Conservation (phyloP, 2,329 filamentous ascomycete species). For the Trichoderma endophyticum region DNA sequence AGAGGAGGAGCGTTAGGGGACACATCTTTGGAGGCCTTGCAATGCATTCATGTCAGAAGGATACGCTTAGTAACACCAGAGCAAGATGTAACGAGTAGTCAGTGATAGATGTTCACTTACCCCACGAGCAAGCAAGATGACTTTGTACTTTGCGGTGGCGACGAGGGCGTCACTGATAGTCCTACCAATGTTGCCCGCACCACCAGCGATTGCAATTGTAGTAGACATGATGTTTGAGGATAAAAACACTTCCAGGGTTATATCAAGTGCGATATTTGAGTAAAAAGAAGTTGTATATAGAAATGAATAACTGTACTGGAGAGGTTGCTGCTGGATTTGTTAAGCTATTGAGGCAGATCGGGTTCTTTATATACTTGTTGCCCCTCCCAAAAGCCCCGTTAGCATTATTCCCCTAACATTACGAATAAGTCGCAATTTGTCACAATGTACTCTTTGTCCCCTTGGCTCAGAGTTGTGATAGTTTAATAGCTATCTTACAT, state of each 20-base stretch:
- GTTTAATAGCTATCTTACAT: too few species aligned
- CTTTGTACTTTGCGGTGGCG: background rate
- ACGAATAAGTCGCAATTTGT: background rate
- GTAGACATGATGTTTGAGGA: background rate
- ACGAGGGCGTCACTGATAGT: background rate
- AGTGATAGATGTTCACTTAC: background rate
- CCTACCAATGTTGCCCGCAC: background rate
- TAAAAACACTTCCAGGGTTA: background rate
- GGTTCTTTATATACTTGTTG: background rate
- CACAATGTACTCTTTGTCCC: background rate
- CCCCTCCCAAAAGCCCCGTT: background rate
- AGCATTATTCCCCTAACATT: too few species aligned
- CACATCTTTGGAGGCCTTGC: background rate
- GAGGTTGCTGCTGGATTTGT: background rate
- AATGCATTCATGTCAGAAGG: background rate
- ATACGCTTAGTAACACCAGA: background rate
- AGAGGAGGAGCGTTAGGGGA: background rate
- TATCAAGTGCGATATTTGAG: background rate
- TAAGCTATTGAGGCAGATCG: background rate
- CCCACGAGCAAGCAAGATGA: background rate
- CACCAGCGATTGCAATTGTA: background rate
- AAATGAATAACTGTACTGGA: background rate
- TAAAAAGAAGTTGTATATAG: background rate
- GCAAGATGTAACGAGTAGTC: too few species aligned
- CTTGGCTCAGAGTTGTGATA: too few species aligned